phyloP scores from a whole-genome alignment of 495 filamentous ascomycete genomes.

The Ascobolus immersus region DNA sequence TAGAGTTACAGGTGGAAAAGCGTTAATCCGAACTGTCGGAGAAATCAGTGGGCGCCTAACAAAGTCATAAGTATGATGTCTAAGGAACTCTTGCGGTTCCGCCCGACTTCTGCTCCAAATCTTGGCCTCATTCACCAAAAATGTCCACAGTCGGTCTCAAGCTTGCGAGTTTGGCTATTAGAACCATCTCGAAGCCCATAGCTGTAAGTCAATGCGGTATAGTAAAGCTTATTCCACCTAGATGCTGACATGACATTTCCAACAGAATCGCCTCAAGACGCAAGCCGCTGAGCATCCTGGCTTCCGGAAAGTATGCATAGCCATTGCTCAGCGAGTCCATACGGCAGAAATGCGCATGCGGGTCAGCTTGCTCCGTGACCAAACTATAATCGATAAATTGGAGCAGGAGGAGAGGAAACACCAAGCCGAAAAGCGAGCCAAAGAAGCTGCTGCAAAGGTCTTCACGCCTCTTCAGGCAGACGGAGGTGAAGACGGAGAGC shows the following conservation, averaged over 20 bases:
- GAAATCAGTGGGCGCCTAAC: too few relatives aligned
- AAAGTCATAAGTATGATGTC: too few relatives aligned
- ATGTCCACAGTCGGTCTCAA: conserved; percentile 44
- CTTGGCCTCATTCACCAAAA: too few relatives aligned
- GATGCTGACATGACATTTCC: conserved; percentile 15
- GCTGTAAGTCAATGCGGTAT: conserved; percentile 26
- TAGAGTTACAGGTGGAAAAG: too few relatives aligned
- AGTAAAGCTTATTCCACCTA: conserved; percentile 20
- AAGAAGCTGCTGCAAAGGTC: conserved; percentile 31
- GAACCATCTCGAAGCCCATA: conserved; percentile 48
- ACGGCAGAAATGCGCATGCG: conserved; percentile 81
- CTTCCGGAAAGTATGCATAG: conserved; percentile 49
- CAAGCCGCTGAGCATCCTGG: conserved; percentile 85
- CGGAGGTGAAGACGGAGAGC: too few relatives aligned
- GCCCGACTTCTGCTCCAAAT: too few relatives aligned
- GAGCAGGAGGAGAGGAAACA: too few relatives aligned
- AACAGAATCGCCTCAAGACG: conserved; percentile 70
- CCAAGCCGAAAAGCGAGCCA: conserved; percentile 64
- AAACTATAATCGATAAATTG: conserved; percentile 37
- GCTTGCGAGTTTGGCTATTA: conserved; percentile 38
- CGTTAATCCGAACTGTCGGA: too few relatives aligned
- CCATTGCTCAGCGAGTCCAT: conserved; percentile 67
- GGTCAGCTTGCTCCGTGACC: conserved; percentile 62
- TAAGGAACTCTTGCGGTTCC: too few relatives aligned
- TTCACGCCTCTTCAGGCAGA: too few relatives aligned